phyloP scores from a whole-genome alignment of 768 basidiomycete genomes.

The Nidularia sp. region DNA sequence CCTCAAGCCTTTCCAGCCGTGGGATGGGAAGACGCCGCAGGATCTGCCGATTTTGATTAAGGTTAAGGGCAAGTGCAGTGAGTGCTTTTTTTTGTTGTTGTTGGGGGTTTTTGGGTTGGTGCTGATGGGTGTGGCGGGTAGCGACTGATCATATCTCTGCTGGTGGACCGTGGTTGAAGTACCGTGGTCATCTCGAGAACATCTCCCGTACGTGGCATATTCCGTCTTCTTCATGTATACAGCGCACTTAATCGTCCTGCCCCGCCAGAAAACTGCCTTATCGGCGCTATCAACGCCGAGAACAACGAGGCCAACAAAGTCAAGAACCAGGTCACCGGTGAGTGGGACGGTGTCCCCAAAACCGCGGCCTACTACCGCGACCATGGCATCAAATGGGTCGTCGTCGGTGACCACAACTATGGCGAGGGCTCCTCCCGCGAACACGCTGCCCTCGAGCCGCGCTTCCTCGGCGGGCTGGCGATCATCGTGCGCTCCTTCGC shows the following conservation, averaged over 20 bases:
- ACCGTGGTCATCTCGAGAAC: constrained; percentile 97
- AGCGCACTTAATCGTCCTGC: constrained; percentile 4
- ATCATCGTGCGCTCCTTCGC: constrained; percentile 97
- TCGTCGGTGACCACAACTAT: constrained; percentile 94
- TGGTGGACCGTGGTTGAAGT: constrained; percentile 99
- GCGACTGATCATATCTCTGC: constrained; percentile 93
- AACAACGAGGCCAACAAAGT: constrained; percentile 96
- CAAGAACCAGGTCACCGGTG: constrained; percentile 85
- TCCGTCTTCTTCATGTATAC: not conserved
- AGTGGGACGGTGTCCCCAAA: constrained; percentile 81
- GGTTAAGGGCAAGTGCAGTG: constrained; percentile 95
- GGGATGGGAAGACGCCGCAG: constrained; percentile 89
- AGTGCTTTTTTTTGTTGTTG: constrained; percentile 37
- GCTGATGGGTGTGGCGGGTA: constrained; percentile 18
- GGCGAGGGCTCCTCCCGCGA: constrained; percentile 98
- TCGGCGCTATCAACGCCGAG: constrained; percentile 95
- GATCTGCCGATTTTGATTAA: constrained; percentile 96
- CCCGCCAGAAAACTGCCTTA: constrained; percentile 84
- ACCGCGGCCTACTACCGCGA: constrained; percentile 88
- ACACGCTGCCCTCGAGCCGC: constrained; percentile 94
- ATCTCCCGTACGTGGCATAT: constrained; percentile 71
- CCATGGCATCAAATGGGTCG: constrained; percentile 91
- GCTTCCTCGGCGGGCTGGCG: constrained; percentile 91
- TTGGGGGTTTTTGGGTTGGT: not conserved
- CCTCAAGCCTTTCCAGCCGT: constrained; percentile 82